These are phyloP conservation scores for Zoysia japonica DNA, from an alignment of 176 grass and related monocot genomes.

Conservation along the genomic window DNA sequence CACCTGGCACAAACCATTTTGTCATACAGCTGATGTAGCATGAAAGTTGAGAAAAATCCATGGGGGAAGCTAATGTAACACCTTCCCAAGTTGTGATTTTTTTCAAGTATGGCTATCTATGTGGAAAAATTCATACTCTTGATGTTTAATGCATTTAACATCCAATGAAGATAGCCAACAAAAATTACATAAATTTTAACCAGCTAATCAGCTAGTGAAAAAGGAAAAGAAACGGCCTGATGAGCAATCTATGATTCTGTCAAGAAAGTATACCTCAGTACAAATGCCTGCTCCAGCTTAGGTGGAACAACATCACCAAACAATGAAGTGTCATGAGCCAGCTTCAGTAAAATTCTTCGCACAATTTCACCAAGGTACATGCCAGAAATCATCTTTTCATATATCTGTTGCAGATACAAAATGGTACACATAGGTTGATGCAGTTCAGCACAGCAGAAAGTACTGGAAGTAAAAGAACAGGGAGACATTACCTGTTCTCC, in stretches of 20 bases:
- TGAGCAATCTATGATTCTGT: neutral
- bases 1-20: neutral
- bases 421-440: constrained; percentile 1
- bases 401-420: constrained; percentile 59
- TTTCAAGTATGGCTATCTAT: neutral
- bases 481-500: constrained; percentile 65
- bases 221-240: neutral
- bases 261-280: constrained; percentile 61
- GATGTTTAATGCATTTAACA: neutral
- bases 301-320: constrained; percentile 80
- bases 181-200: neutral
- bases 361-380: constrained; percentile 93
- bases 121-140: neutral
- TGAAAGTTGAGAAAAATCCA: neutral
- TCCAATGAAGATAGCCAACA: neutral
- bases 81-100: neutral
- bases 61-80: constrained; percentile 12
- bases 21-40: neutral
- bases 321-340: constrained; percentile 70
- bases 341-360: constrained; percentile 78
- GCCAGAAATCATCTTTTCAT: constrained; percentile 92
- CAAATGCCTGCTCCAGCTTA: constrained; percentile 75
- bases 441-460: neutral
- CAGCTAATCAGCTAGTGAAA: neutral
- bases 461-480: neutral